phyloP scores from a whole-genome alignment of 2,329 filamentous ascomycete species.

The Aspergillus neoniger region DNA sequence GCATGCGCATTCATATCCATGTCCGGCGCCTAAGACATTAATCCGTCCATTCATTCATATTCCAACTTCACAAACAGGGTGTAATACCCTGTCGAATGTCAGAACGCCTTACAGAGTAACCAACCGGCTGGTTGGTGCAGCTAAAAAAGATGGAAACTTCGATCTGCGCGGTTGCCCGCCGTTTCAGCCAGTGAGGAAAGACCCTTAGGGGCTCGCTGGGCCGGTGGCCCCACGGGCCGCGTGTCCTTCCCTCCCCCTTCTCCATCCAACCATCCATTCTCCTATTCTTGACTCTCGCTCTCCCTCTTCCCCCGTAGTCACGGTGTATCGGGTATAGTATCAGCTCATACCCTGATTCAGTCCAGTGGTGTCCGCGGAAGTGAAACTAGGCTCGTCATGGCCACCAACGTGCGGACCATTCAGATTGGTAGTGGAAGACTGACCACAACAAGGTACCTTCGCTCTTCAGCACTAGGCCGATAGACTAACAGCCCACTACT shows the following conservation, averaged over 20 bases:
- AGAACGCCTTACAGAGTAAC: neutral
- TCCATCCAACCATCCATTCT: neutral
- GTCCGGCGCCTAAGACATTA: neutral
- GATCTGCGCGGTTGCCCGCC: constrained; percentile 24
- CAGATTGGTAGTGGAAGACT: neutral
- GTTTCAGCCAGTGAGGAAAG: constrained; percentile 19
- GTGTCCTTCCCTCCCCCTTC: constrained; percentile 20
- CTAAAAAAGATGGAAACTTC: constrained; percentile 7
- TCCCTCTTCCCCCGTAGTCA: no score
- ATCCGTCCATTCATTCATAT: no score
- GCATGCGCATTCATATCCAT: neutral
- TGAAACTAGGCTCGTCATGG: neutral
- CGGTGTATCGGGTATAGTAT: neutral
- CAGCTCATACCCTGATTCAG: neutral
- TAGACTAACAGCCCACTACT: neutral
- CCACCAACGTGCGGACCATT: neutral
- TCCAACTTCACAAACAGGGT: neutral
- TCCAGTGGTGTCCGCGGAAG: neutral
- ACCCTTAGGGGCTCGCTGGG: constrained; percentile 6
- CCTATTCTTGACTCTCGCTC: constrained; percentile 8
- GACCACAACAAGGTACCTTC: neutral
- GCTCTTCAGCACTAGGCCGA: neutral
- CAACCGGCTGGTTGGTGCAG: constrained; percentile 2
- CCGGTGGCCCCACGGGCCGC: constrained; percentile 27
- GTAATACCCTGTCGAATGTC: neutral